Conservation (phyloP, 352 stramenopile genomes). For the Phytopythium chamaehyphon region DNA sequence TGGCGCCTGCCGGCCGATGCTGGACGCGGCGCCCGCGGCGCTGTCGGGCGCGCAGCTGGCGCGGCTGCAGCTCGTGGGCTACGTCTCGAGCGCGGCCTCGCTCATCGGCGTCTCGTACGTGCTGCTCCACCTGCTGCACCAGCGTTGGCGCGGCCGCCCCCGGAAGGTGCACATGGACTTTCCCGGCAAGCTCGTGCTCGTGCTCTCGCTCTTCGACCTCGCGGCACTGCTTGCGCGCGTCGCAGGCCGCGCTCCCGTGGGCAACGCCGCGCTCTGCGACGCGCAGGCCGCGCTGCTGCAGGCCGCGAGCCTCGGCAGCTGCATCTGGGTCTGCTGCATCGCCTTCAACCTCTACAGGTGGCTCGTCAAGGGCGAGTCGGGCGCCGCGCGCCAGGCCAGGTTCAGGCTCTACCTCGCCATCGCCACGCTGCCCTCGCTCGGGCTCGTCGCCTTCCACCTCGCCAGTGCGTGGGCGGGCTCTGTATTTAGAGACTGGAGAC, state of each 20-base stretch:
- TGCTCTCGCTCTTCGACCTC: conserved; percentile 72
- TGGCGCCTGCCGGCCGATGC: not conserved
- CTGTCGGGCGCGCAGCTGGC: conserved; percentile 22
- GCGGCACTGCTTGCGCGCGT: conserved; percentile 44
- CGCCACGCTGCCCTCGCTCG: conserved; percentile 44
- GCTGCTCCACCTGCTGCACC: conserved; percentile 53
- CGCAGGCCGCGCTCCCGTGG: conserved; percentile 42
- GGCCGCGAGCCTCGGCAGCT: conserved; percentile 45
- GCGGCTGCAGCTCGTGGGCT: conserved; percentile 38
- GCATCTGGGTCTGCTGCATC: conserved; percentile 75
- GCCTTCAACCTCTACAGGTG: conserved; percentile 80
- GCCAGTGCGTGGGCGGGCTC: conserved; percentile 23
- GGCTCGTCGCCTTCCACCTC: conserved; percentile 54
- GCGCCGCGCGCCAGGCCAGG: conserved; percentile 54
- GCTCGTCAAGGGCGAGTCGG: conserved; percentile 68
- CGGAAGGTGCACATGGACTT: conserved; percentile 46
- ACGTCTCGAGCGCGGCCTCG: conserved; percentile 47
- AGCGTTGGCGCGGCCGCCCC: conserved; percentile 22
- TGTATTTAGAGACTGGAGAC: not conserved
- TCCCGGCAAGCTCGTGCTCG: conserved; percentile 59
- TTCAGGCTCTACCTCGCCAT: conserved; percentile 52
- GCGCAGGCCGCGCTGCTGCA: conserved; percentile 61
- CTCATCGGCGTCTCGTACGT: conserved; percentile 62
- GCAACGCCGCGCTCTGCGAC: conserved; percentile 39
- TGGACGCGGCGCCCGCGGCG: conserved; percentile 10